Base-by-base conservation (phyloP, 768 basidiomycete species). In the Pulveroboletus sp. region DNA sequence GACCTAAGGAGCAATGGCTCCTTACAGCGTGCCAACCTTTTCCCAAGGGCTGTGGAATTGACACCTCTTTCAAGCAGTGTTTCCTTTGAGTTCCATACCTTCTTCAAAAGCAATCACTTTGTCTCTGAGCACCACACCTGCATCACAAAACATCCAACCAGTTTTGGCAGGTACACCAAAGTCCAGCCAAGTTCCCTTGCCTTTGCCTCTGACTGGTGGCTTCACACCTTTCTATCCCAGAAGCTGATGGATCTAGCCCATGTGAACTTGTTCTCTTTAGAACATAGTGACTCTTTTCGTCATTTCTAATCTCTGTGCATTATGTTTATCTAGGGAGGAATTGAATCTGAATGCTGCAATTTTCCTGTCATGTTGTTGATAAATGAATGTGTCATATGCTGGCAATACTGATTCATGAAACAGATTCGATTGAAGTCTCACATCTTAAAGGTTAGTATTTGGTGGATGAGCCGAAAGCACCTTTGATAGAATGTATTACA, bases 331-430 rank as follows among this genome's bases (percentile, higher is more conserved):
- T 34, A 19, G 17, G 22, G 1, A 40, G 36, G 7, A 36, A 43
- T 29, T 34, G 36, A n/a, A 20, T 31, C 20, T 26, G 41, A 47
- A 53, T 32, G 14, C n/a, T 19, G 16, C 16, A 35, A 29, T 38
- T 30, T 23, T 17, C 11, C 29, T 11, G 19, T 3, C 26, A 19
- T 36, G 43, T 19, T 16, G 6, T 39, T 14, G 43, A 24, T 30
- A 27, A 50, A 46, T 35, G 47, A 53, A 45, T 49, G 38, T 45
- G 34, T 49, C 44, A 44, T 45, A 7, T n/a, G 10, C 6, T 24
- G 8, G 26, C 22, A 19, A 41, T 47, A 26, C 39, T 36, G n/a
- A 39, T 35, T 35, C 12, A 27, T 24, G 20, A 45, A 17, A 24
- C 45, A 36, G 24, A 14, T 37, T 26, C 5, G 27, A 42, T 54